Base-by-base conservation (phyloP, 805 yeast genomes). In the Yarrowia bubula region DNA sequence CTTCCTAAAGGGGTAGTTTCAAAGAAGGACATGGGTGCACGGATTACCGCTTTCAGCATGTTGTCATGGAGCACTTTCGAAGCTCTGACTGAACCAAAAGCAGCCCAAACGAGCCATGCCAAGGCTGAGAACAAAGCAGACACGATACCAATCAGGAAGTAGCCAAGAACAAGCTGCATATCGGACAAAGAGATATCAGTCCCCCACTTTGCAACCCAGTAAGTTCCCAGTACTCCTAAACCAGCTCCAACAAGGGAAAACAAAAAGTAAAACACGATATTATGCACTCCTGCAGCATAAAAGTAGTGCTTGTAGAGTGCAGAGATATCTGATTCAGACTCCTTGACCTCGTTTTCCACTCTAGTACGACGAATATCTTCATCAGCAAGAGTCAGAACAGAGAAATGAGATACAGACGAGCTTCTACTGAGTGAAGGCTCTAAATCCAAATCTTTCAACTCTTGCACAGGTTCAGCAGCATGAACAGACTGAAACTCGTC, bases 1-100 rank as follows among this genome's bases (percentile, higher is more conserved):
- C 98, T 83, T 37, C 98, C 98, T 68, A 92, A 86, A 62, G 98
- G 98, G 0, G 97, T 92, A 0, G 96, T 90, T 76, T 92, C 98
- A 72, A 92, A 92, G 73, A 92, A 92, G 38, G 88, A 82, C 97
- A 92, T 92, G 67, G 97, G 97, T 0, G 97, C 93, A 68, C 91
- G 81, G 66, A 92, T 76, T 5, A 92, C 93, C 47, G 83, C 74
- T 13, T 75, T 75, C 3, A 91, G 85, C 97, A 92, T 92, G 14
- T 76, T 75, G 67, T 86, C 83, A 75, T 92, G 97, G 66, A 91
- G 78, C 15, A 28, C 39, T 35, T 39, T 44, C 9, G 71, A 65
- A 7, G 71, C 72, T 17, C 64, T 38, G 14, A 71, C 31, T 8
- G 69, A 70, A 50, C 71, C 69, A 8, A 41, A 28, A 9, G 69